These are phyloP conservation scores for Colletotrichum sp. DNA, from an alignment of 2,329 filamentous ascomycete species.

Conservation along the genomic window DNA sequence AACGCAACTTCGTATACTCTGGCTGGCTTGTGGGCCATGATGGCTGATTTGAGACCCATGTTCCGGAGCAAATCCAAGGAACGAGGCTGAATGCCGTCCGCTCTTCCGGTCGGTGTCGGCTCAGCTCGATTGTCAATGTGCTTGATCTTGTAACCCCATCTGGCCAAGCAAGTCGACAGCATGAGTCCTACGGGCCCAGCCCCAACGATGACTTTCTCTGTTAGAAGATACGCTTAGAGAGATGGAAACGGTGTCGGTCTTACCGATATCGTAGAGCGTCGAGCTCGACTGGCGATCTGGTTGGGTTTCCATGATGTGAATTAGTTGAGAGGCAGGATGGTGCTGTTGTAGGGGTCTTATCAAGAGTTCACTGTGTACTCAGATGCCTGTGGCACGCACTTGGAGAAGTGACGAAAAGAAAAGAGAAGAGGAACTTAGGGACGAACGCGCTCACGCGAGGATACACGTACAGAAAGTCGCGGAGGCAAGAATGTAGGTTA, in stretches of 20 bases:
- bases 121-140: slow-evolving; percentile 91
- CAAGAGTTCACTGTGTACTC: background rate
- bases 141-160: slow-evolving; percentile 95
- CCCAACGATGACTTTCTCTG: slow-evolving; percentile 75
- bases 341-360: background rate
- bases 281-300: slow-evolving; percentile 8
- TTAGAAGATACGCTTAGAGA: background rate
- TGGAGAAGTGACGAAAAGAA: background rate
- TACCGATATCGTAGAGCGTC: slow-evolving; percentile 51
- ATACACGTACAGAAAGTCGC: background rate
- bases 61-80: slow-evolving; percentile 87
- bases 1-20: slow-evolving; percentile 82
- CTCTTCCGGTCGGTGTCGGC: slow-evolving; percentile 83
- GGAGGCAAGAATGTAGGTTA: background rate
- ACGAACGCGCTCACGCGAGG: background rate
- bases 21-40: slow-evolving; percentile 87
- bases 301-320: slow-evolving; percentile 8
- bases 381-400: background rate
- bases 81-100: slow-evolving; percentile 90
- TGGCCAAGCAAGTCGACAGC: slow-evolving; percentile 83
- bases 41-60: slow-evolving; percentile 85
- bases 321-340: background rate
- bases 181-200: slow-evolving; percentile 89
- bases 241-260: background rate
- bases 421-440: background rate